Evolutionary conservation across 2,329 filamentous ascomycete species (phyloP).

Genomic region (Talaromyces islandicus): DNA sequence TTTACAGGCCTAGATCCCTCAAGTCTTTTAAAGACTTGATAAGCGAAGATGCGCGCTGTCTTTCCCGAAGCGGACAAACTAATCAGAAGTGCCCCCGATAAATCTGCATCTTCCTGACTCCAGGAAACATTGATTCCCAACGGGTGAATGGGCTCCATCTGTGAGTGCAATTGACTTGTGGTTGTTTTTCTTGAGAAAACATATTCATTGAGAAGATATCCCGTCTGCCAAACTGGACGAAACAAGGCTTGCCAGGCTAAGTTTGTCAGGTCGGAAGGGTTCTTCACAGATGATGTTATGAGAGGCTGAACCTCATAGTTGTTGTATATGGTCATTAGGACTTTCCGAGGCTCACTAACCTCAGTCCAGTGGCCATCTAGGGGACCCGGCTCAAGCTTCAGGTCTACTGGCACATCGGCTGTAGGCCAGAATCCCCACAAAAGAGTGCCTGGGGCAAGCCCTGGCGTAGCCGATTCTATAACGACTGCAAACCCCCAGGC

Average conservation of each 20-base stretch:
- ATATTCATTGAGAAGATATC: constrained; percentile 27
- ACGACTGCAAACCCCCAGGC: constrained; percentile 46
- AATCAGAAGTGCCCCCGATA: constrained; percentile 28
- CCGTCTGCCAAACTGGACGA: constrained; percentile 21
- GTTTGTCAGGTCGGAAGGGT: constrained; percentile 15
- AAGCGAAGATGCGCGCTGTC: constrained; percentile 22
- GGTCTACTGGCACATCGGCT: constrained; percentile 30
- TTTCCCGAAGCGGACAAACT: constrained; percentile 25
- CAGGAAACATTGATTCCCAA: constrained; percentile 13
- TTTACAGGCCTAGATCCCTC: constrained; percentile 14
- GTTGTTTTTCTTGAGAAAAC: constrained; percentile 24
- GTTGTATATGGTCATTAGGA: constrained; percentile 43
- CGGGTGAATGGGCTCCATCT: not conserved
- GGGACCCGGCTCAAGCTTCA: constrained; percentile 26
- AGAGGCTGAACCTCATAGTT: constrained; percentile 26
- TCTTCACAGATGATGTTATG: not conserved
- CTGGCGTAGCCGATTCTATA: constrained; percentile 33
- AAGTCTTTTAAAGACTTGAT: constrained; percentile 17
- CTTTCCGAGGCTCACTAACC: constrained; percentile 28
- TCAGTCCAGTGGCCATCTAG: constrained; percentile 32
- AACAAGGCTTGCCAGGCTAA: constrained; percentile 20
- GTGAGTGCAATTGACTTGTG: constrained; percentile 9
- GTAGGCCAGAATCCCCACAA: constrained; percentile 44
- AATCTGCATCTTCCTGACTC: constrained; percentile 25
- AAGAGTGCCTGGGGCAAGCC: constrained; percentile 26